phyloP scores from a whole-genome alignment of 176 grass and related monocot species.

The Oryza longistaminata region DNA sequence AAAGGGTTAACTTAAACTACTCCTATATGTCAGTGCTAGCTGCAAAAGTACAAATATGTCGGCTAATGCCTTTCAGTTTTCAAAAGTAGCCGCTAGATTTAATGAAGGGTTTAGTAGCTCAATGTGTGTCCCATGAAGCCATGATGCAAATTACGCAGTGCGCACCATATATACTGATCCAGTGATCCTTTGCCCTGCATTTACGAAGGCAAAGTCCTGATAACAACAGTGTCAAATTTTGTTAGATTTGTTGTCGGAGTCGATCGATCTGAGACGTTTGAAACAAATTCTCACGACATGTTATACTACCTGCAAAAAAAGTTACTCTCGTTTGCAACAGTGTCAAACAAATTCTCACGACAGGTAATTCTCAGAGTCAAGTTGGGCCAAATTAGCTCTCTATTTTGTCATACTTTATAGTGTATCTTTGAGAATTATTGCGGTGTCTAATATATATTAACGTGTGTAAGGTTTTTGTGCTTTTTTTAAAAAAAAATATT shows the following conservation, averaged over 20 bases:
- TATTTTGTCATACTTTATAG: too few relatives aligned
- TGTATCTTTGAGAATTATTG: too few relatives aligned
- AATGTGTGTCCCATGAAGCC: background rate
- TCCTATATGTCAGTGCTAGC: background rate
- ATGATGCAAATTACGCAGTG: background rate
- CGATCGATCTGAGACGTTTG: background rate
- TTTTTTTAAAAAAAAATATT: too few relatives aligned
- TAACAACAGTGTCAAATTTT: background rate
- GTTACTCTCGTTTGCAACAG: too few relatives aligned
- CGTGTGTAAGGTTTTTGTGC: too few relatives aligned
- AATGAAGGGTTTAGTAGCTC: background rate
- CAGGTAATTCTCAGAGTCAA: background rate
- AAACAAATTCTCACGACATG: background rate
- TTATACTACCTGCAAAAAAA: too few relatives aligned
- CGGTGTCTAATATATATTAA: too few relatives aligned
- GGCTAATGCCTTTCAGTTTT: background rate
- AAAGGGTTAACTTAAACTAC: background rate
- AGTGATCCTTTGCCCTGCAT: too few relatives aligned
- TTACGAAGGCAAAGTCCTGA: background rate
- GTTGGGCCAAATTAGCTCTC: background rate
- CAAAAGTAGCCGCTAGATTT: background rate
- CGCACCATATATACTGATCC: too few relatives aligned
- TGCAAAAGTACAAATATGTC: background rate
- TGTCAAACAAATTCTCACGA: too few relatives aligned
- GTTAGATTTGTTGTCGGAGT: background rate